Percentiles rank a stretch among this genome's conserved stretches.
Conservation (phyloP, 2,329 filamentous ascomycete genomes). For the Mycosphaerelloides madeirae region DNA sequence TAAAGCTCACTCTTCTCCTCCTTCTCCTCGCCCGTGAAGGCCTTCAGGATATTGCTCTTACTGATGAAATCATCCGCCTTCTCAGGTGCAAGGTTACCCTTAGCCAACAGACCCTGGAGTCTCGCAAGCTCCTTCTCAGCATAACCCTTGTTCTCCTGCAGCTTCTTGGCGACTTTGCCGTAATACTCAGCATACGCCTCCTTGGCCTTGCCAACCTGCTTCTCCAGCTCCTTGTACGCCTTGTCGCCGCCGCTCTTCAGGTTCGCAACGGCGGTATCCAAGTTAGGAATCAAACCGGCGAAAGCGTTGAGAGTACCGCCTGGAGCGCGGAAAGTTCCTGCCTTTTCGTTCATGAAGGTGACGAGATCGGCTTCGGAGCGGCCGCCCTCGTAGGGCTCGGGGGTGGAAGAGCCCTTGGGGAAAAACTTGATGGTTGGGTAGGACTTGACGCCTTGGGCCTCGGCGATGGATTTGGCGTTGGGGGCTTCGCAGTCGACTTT, state of each 20-base stretch:
- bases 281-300: slow-evolving; percentile 74
- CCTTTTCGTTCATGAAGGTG: slow-evolving; percentile 79
- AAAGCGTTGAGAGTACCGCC: slow-evolving; percentile 74
- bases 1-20: slow-evolving; percentile 33
- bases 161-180: slow-evolving; percentile 82
- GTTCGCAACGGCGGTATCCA: slow-evolving; percentile 73
- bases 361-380: slow-evolving; percentile 74
- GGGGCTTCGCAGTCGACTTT: slow-evolving; percentile 93
- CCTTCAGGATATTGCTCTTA: slow-evolving; percentile 82
- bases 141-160: slow-evolving; percentile 70
- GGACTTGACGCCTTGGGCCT: slow-evolving; percentile 70
- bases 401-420: slow-evolving; percentile 71
- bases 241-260: slow-evolving; percentile 59
- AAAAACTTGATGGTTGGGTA: slow-evolving; percentile 99
- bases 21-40: slow-evolving; percentile 55
- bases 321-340: slow-evolving; percentile 75
- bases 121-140: slow-evolving; percentile 80
- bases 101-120: slow-evolving; percentile 73
- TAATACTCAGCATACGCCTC: slow-evolving; percentile 88
- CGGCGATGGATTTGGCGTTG: slow-evolving; percentile 72
- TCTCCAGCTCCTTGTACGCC: slow-evolving; percentile 66
- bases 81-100: slow-evolving; percentile 76
- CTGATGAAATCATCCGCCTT: slow-evolving; percentile 85
- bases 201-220: slow-evolving; percentile 62
- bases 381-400: slow-evolving; percentile 67